Conservation (phyloP, 1,284 basidiomycete species). For the Mycosarcoma mackinlayi region DNA sequence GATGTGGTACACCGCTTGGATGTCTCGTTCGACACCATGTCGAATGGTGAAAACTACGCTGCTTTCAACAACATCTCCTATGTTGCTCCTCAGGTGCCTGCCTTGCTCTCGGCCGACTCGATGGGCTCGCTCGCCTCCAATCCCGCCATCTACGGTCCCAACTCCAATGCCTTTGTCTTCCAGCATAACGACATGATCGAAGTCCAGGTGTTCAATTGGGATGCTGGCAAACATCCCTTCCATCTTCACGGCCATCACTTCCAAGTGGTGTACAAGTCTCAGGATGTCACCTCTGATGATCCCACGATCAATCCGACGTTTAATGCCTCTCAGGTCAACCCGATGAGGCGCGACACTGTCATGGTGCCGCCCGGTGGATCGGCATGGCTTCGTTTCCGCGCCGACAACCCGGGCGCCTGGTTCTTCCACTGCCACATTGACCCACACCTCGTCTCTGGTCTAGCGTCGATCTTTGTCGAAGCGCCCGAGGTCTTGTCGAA, state of each 20-base stretch:
- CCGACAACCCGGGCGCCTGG: slow-evolving; percentile 61
- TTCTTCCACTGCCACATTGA: slow-evolving; percentile 62
- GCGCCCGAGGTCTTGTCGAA: slow-evolving; percentile 72
- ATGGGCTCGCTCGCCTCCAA: slow-evolving; percentile 68
- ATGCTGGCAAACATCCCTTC: slow-evolving; percentile 60
- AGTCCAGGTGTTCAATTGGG: slow-evolving; percentile 64
- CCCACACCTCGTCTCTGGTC: slow-evolving; percentile 73
- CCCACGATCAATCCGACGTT: slow-evolving; percentile 82
- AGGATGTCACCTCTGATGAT: slow-evolving; percentile 83
- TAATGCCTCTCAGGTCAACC: slow-evolving; percentile 74
- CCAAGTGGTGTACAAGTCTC: slow-evolving; percentile 73
- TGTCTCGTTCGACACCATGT: slow-evolving; percentile 71
- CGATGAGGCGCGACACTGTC: slow-evolving; percentile 69
- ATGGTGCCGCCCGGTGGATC: slow-evolving; percentile 57
- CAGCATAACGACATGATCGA: slow-evolving; percentile 66
- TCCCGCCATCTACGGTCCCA: slow-evolving; percentile 45
- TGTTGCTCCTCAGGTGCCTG: slow-evolving; percentile 56
- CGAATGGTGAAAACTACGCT: slow-evolving; percentile 64
- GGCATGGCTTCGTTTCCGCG: slow-evolving; percentile 58
- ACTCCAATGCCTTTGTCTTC: slow-evolving; percentile 60
- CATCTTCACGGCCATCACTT: slow-evolving; percentile 32
- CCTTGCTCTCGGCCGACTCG: slow-evolving; percentile 49
- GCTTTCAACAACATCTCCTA: slow-evolving; percentile 73
- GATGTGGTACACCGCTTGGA: slow-evolving; percentile 69
- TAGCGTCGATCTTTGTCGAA: slow-evolving; percentile 80